phyloP scores from a whole-genome alignment of 352 stramenopile genomes.

The Saprolegnia diclina region DNA sequence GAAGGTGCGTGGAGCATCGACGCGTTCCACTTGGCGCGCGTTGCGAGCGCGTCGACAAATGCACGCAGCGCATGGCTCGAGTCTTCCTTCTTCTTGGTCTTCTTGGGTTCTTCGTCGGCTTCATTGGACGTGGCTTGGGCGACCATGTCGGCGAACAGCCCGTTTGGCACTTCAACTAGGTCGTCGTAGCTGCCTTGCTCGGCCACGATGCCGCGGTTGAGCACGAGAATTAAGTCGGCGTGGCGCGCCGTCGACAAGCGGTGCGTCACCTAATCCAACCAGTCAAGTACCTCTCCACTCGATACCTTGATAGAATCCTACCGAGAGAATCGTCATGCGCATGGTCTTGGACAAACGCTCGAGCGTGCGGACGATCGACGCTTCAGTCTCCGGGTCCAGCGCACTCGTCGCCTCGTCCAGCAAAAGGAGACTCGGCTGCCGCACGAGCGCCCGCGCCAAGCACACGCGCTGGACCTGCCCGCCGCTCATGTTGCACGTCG shows the following conservation, averaged over 20 bases:
- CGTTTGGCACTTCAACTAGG: constrained; percentile 49
- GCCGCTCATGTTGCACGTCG: constrained; percentile 81
- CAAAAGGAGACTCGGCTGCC: constrained; percentile 70
- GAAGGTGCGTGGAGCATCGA: not conserved
- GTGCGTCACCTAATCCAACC: constrained; percentile 75
- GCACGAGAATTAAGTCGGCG: constrained; percentile 73
- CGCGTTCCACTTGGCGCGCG: constrained; percentile 16
- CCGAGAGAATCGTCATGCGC: constrained; percentile 86
- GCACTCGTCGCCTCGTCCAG: constrained; percentile 84
- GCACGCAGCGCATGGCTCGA: not conserved
- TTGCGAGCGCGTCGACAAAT: constrained; percentile 9
- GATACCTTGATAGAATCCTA: not conserved
- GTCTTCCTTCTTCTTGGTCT: constrained; percentile 1
- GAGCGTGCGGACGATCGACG: constrained; percentile 75
- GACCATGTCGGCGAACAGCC: constrained; percentile 82
- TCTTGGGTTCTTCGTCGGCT: not conserved
- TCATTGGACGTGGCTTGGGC: constrained; percentile 15
- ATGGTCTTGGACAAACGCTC: constrained; percentile 75
- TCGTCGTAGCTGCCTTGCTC: constrained; percentile 74
- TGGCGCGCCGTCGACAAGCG: constrained; percentile 77
- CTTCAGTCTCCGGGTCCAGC: constrained; percentile 79
- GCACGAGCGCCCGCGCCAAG: constrained; percentile 71
- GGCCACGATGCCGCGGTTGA: constrained; percentile 67
- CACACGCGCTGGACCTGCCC: constrained; percentile 84
- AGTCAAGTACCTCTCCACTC: not conserved